A percentile compares a stretch with the other conserved stretches of the same genome.
phyloP scores from a whole-genome alignment of 306 rosid genomes.

The Hippophae rhamnoides region DNA sequence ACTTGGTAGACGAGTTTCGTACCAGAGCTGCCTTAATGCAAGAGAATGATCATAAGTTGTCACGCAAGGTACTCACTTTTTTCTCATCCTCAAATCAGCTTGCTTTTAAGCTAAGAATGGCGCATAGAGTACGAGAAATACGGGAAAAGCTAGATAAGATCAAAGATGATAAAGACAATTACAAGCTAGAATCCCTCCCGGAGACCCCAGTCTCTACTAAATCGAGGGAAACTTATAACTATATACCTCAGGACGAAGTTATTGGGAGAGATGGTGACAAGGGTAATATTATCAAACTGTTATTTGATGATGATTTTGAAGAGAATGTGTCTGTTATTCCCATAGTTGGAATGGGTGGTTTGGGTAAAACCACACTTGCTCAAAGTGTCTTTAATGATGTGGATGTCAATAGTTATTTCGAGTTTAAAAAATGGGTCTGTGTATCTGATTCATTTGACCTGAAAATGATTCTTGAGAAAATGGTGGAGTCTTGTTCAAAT shows the following conservation, averaged over 20 bases:
- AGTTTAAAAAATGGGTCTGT: not conserved
- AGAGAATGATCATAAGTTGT: not conserved
- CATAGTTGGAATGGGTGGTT: not conserved
- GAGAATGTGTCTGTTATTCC: not conserved
- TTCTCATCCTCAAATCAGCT: not conserved
- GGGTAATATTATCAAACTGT: not conserved
- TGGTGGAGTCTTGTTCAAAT: not conserved
- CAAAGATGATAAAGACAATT: not conserved
- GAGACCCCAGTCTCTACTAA: no score
- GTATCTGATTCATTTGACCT: not conserved
- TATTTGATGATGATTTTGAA: not conserved
- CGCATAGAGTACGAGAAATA: not conserved
- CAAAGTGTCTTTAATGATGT: not conserved
- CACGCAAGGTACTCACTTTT: not conserved
- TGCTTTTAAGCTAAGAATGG: not conserved
- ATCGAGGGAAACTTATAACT: not conserved
- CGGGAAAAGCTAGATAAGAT: not conserved
- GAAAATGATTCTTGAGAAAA: not conserved
- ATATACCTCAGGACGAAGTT: not conserved
- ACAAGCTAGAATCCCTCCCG: no score
- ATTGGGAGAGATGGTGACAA: not conserved
- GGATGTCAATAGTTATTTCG: not conserved
- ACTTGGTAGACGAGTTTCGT: conserved; percentile 22
- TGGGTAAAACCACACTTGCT: conserved; percentile 4
- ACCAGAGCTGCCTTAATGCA: not conserved